Evolutionary conservation across 805 yeast species (phyloP), one percentile per base, ranked within the genome.

Genomic region (Starmerella powellii): DNA sequence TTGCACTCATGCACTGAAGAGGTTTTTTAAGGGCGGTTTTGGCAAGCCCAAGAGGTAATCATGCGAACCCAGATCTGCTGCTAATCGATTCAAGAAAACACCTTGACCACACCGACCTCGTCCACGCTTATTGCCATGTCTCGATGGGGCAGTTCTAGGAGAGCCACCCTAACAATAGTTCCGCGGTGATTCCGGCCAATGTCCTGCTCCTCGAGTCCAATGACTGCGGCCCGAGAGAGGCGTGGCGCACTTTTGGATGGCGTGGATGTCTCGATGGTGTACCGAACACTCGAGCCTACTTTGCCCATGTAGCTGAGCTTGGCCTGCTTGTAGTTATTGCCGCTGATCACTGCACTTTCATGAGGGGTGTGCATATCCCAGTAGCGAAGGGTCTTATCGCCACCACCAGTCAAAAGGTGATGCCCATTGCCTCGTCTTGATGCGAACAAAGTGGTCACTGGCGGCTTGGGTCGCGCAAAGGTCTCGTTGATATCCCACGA

Each of bases 111-210:
- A 0, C 94, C 94, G 32, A 73, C 68, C 42, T 84, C 62, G 50
- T 82, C 93, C 2, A 64, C 84, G 2, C 80, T 67, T 3, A 82
- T 61, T 2, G 81, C 56, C 74, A 81, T 70, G 31, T 71, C 73
- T 44, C 68, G 42, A 8, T 28, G 29, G 2, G 30, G 71, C 0
- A 84, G 84, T 8, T 58, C 45, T 13, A 46, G 31, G 4, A 46
- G 39, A 10, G 39, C 41, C 6, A 46, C 50, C 5, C 17, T 8
- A 54, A 13, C 32, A 29, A 80, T 67, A 2, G 63, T 50, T 42
- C 78, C 82, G 30, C 64, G 68, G 45, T 74, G 80, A 33, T 63
- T 64, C 38, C 64, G 62, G 37, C 68, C 61, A 16, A 64, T 39
- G 23, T 62, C 68, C 24, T 61, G 64, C 42, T 73, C 78, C 37